phyloP scores from a whole-genome alignment of 2,329 filamentous ascomycete species.

The Tolypocladium album region DNA sequence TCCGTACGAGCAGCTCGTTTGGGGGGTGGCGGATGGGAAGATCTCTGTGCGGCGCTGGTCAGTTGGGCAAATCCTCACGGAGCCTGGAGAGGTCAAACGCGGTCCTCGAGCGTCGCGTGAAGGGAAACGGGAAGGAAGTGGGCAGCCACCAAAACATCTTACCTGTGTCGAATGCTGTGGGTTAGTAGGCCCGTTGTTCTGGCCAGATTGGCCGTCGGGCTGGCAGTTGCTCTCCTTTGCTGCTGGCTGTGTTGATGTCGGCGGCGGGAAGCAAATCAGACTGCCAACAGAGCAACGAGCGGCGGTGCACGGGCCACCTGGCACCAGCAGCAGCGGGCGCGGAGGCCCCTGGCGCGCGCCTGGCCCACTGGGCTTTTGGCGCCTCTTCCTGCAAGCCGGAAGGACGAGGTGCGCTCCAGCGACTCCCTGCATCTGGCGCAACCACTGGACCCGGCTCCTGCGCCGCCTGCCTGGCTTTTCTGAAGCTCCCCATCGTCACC shows the following conservation, averaged over 20 bases:
- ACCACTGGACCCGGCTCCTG: neutral
- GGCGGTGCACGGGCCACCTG: conserved; percentile 3
- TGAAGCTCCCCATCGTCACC: neutral
- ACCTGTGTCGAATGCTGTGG: conserved; percentile 7
- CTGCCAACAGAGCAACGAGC: neutral
- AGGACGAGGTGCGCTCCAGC: neutral
- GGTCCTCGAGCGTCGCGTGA: neutral
- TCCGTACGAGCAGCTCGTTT: neutral
- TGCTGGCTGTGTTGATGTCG: conserved; percentile 21
- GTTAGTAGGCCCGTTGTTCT: conserved; percentile 17
- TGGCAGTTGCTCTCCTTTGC: conserved; percentile 15
- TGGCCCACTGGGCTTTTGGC: neutral
- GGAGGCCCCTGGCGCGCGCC: neutral
- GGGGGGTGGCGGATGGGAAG: neutral
- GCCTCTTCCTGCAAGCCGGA: neutral
- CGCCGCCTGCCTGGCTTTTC: neutral
- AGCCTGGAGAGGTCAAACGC: neutral
- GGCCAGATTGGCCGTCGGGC: conserved; percentile 20
- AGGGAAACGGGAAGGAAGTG: too few relatives aligned
- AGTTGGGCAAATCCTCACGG: neutral
- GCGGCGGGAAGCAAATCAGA: conserved; percentile 4
- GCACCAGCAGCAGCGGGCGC: neutral
- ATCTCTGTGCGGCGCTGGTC: neutral
- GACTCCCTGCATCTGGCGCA: neutral
- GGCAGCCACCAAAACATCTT: neutral